Conservation (phyloP, 2,329 filamentous ascomycete genomes). For the Cryphonectria radicalis region DNA sequence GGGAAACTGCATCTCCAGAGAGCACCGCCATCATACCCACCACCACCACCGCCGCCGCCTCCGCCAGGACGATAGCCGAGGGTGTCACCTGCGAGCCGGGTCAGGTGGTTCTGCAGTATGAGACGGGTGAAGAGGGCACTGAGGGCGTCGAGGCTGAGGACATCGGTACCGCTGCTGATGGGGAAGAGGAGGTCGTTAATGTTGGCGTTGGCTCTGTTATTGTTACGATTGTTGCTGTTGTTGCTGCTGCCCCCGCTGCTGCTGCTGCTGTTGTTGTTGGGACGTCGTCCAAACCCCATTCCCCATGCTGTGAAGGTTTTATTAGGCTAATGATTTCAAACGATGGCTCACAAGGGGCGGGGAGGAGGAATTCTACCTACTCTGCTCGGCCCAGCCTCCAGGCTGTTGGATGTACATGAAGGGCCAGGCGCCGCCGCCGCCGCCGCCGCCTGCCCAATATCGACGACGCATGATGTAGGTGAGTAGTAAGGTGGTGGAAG, state of each 20-base stretch:
- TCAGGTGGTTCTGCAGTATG: slow-evolving; percentile 27
- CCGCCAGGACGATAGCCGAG: slow-evolving; percentile 9
- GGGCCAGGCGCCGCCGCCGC: slow-evolving; percentile 17
- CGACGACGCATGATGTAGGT: slow-evolving; percentile 17
- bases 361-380: slow-evolving; percentile 10
- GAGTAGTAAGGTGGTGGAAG: no score
- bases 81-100: slow-evolving; percentile 17
- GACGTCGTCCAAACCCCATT: slow-evolving; percentile 19
- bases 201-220: slow-evolving; percentile 6
- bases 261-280: neutral
- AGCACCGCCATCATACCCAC: slow-evolving; percentile 11
- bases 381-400: slow-evolving; percentile 25
- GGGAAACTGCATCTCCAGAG: slow-evolving; percentile 20
- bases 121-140: slow-evolving; percentile 25
- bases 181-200: slow-evolving; percentile 6
- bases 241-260: neutral
- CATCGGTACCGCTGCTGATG: slow-evolving; percentile 1
- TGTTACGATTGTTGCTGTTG: neutral
- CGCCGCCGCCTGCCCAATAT: slow-evolving; percentile 1
- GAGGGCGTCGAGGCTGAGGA: slow-evolving; percentile 17
- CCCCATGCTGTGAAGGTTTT: slow-evolving; percentile 11
- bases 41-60: neutral
- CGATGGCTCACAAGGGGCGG: neutral
- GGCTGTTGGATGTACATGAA: slow-evolving; percentile 23
- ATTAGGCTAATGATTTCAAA: neutral